These are phyloP conservation scores for Chrysoporthe puriensis DNA, from an alignment of 2,329 filamentous ascomycete genomes.

Conservation along the genomic window DNA sequence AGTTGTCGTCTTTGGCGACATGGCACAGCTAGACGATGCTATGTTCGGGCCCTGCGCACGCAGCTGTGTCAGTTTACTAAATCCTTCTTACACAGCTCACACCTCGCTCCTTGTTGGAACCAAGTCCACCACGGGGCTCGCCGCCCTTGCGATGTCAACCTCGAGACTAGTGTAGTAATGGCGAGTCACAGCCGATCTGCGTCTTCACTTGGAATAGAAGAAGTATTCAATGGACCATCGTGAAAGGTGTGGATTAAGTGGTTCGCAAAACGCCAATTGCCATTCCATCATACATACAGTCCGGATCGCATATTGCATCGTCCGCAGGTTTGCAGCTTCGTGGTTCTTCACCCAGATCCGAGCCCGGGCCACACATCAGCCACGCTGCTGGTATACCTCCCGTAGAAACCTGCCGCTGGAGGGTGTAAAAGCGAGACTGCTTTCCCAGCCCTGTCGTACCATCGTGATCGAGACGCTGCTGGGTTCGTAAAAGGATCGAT, in stretches of 20 bases:
- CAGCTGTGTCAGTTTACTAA: neutral
- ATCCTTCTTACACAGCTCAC: neutral
- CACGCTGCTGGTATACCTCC: conserved; percentile 12
- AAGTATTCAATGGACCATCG: neutral
- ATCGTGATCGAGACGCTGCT: conserved; percentile 26
- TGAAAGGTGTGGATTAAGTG: conserved; percentile 46
- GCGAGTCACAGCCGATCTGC: neutral
- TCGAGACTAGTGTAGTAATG: no score
- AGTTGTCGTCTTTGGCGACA: no score
- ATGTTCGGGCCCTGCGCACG: no score
- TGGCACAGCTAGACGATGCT: no score
- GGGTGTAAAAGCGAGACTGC: conserved; percentile 36
- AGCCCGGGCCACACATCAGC: conserved; percentile 29
- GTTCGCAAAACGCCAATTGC: conserved; percentile 47
- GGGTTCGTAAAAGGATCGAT: conserved; percentile 24
- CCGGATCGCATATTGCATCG: conserved; percentile 29
- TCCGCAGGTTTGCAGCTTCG: conserved; percentile 32
- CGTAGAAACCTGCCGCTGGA: conserved; percentile 36
- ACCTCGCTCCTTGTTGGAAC: neutral
- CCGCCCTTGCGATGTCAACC: no score
- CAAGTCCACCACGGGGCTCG: no score
- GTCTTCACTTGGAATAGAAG: neutral
- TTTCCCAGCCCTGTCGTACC: conserved; percentile 34
- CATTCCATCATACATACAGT: conserved; percentile 51
- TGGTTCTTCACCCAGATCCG: conserved; percentile 7